phyloP scores from a whole-genome alignment of 345 rosid species.

The Brassica cretica region DNA sequence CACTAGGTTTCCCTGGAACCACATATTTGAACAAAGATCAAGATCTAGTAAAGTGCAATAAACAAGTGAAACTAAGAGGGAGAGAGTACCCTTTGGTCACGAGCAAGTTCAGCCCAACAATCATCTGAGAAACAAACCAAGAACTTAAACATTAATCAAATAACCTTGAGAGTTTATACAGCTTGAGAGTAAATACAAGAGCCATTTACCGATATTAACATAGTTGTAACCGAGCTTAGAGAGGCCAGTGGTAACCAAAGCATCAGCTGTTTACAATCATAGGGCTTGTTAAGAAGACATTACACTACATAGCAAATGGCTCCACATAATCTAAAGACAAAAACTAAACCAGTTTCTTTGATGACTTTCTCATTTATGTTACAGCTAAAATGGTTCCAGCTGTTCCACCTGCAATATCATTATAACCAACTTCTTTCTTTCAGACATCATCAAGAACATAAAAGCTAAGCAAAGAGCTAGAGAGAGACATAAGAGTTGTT shows the following conservation, averaged over 20 bases:
- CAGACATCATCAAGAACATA: constrained; percentile 15
- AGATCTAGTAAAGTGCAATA: background rate
- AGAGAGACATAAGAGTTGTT: constrained; percentile 1
- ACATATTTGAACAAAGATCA: background rate
- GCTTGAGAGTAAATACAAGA: background rate
- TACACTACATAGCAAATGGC: background rate
- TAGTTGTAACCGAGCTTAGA: constrained; percentile 73
- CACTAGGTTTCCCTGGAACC: constrained; percentile 66
- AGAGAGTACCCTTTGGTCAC: constrained; percentile 59
- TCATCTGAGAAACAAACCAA: constrained; percentile 59
- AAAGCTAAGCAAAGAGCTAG: background rate
- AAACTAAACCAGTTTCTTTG: constrained; percentile 61
- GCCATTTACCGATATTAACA: constrained; percentile 70
- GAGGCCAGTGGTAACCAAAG: constrained; percentile 76
- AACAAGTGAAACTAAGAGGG: background rate
- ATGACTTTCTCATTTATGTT: constrained; percentile 62
- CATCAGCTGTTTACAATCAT: constrained; percentile 56
- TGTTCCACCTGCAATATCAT: constrained; percentile 72
- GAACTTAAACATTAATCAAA: background rate
- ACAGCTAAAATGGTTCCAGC: constrained; percentile 92
- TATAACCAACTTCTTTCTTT: constrained; percentile 13
- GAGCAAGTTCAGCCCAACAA: constrained; percentile 89
- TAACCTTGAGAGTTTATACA: background rate
- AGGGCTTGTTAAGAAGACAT: background rate
- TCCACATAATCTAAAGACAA: background rate